Conservation (phyloP, 306 rosid genomes). For the Boehmeria nivea region DNA sequence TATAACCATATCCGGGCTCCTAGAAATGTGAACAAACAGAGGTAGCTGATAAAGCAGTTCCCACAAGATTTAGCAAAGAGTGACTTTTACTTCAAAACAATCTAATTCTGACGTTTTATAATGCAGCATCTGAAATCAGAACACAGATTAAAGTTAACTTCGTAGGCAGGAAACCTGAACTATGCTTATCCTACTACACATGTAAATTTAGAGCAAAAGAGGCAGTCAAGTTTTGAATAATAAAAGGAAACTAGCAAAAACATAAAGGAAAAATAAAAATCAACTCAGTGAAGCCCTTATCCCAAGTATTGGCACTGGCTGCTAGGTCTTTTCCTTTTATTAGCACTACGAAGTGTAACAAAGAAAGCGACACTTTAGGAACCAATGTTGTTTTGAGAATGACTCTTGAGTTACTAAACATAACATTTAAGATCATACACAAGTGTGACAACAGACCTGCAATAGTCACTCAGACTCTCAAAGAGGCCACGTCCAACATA, state of each 20-base stretch:
- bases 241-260: background rate
- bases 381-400: too few relatives aligned
- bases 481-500: constrained; percentile 94
- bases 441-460: constrained; percentile 53
- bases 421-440: too few relatives aligned
- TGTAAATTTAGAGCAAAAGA: background rate
- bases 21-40: too few relatives aligned
- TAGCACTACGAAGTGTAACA: too few relatives aligned
- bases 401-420: too few relatives aligned
- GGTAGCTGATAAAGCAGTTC: too few relatives aligned
- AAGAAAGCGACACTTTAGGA: too few relatives aligned
- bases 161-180: background rate
- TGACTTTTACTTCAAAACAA: too few relatives aligned
- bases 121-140: background rate
- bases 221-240: background rate
- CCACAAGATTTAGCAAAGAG: too few relatives aligned
- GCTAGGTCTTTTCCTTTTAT: too few relatives aligned
- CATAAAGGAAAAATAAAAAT: background rate
- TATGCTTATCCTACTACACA: background rate
- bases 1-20: too few relatives aligned
- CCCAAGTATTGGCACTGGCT: background rate
- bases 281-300: background rate
- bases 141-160: background rate
- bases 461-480: constrained; percentile 77
- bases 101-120: too few relatives aligned